Percentiles rank a stretch among this genome's conserved stretches.
These are phyloP conservation scores for Sclerotinia glacialis DNA, from an alignment of 2,329 filamentous ascomycete species.

Conservation along the genomic window DNA sequence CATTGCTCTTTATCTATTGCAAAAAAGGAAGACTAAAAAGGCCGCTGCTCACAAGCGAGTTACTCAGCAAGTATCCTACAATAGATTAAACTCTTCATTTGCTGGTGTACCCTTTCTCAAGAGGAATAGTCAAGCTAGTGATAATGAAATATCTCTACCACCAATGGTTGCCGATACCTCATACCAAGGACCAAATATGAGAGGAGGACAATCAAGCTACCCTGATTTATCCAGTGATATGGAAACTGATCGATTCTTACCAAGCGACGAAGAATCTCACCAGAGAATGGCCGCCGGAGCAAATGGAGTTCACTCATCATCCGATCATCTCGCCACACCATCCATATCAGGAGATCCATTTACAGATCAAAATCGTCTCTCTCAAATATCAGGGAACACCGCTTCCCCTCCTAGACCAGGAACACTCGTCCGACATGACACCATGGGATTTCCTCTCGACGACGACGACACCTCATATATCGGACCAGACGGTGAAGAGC, in stretches of 20 bases:
- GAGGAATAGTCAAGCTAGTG: constrained; percentile 13
- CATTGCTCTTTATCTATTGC: constrained; percentile 25
- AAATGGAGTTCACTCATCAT: constrained; percentile 6
- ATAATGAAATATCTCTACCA: constrained; percentile 17
- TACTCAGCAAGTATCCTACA: constrained; percentile 27
- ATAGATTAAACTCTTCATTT: constrained; percentile 28
- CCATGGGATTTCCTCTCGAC: constrained; percentile 32
- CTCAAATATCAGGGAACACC: background rate
- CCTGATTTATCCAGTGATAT: constrained; percentile 21
- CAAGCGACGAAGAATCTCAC: constrained; percentile 23
- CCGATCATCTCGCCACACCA: constrained; percentile 18
- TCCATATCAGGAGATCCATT: constrained; percentile 12
- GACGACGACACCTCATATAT: constrained; percentile 19
- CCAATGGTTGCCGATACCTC: constrained; percentile 17
- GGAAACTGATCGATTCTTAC: constrained; percentile 24
- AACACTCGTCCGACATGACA: constrained; percentile 24
- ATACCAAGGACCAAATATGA: constrained; percentile 19
- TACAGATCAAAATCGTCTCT: constrained; percentile 17
- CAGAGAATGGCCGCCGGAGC: background rate
- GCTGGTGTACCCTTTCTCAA: constrained; percentile 28
- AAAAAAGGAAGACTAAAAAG: constrained; percentile 25
- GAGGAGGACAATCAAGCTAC: constrained; percentile 24
- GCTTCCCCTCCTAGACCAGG: background rate
- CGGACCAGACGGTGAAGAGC: constrained; percentile 11
- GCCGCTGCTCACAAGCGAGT: constrained; percentile 15